A percentile compares a stretch with the other conserved stretches of the same genome.
phyloP scores from a whole-genome alignment of 371 early-diverging fungal species.

The Rhizopus arrhizus region DNA sequence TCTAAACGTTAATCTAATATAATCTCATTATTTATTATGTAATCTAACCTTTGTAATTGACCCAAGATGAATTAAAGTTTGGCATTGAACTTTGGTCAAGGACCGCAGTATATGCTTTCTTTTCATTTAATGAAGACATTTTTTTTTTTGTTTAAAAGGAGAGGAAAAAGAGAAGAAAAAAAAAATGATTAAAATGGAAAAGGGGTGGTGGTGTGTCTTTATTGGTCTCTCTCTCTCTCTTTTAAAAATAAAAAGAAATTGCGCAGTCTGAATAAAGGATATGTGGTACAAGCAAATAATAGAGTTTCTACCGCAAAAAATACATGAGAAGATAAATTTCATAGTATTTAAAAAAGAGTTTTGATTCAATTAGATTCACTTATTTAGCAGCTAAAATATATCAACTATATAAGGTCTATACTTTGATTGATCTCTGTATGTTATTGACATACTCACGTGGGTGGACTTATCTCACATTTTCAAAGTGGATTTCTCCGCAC shows the following conservation, averaged over 20 bases:
- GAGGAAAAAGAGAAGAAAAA: slow-evolving; percentile 2
- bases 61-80: slow-evolving; percentile 73
- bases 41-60: slow-evolving; percentile 64
- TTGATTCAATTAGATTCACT: no score
- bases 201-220: slow-evolving; percentile 2
- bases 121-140: slow-evolving; percentile 6
- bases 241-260: neutral
- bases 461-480: no score
- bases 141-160: neutral
- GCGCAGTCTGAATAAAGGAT: neutral
- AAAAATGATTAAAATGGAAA: slow-evolving; percentile 7
- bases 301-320: neutral
- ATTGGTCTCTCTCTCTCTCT: slow-evolving; percentile 5
- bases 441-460: no score
- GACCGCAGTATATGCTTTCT: slow-evolving; percentile 2
- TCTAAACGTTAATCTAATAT: neutral
- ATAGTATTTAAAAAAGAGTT: no score
- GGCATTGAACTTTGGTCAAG: slow-evolving; percentile 67
- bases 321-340: neutral
- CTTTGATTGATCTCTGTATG: no score
- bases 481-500: no score
- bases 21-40: neutral
- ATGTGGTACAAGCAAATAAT: neutral
- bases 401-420: no score
- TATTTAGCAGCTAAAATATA: no score